Evolutionary conservation across 2,329 filamentous ascomycete genomes (phyloP).

Genomic region (Colletotrichum magnum): DNA sequence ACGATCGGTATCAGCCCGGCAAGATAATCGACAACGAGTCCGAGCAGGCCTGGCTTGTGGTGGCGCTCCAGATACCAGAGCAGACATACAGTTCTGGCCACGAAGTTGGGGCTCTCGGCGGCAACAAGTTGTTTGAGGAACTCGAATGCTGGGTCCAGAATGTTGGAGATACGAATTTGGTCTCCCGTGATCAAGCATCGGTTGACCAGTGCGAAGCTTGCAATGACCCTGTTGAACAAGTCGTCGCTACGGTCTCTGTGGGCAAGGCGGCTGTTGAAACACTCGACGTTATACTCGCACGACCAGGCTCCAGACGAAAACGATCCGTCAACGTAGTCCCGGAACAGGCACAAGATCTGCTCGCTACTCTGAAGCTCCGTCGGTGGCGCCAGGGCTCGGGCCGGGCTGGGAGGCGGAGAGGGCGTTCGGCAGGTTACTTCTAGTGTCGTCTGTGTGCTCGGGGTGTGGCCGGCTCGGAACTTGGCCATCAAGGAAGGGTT

Average conservation of each 20-base stretch:
- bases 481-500: constrained; percentile 53
- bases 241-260: constrained; percentile 50
- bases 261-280: constrained; percentile 42
- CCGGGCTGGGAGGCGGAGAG: constrained; percentile 44
- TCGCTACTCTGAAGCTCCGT: constrained; percentile 46
- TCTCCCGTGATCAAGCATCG: constrained; percentile 51
- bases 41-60: constrained; percentile 50
- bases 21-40: constrained; percentile 51
- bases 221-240: constrained; percentile 52
- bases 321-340: constrained; percentile 48
- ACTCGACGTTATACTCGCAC: constrained; percentile 50
- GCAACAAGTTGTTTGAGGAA: constrained; percentile 51
- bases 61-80: constrained; percentile 53
- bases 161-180: constrained; percentile 48
- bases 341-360: constrained; percentile 47
- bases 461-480: constrained; percentile 49
- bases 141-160: constrained; percentile 53
- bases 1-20: constrained; percentile 48
- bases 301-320: constrained; percentile 48
- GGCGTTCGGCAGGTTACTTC: constrained; percentile 53
- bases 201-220: constrained; percentile 52
- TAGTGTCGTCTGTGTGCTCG: constrained; percentile 48
- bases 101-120: constrained; percentile 51
- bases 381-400: constrained; percentile 42
- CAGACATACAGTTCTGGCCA: constrained; percentile 51